phyloP scores from a whole-genome alignment of 202 grass and related monocot genomes.

The Dendrocalamus latiflorus region DNA sequence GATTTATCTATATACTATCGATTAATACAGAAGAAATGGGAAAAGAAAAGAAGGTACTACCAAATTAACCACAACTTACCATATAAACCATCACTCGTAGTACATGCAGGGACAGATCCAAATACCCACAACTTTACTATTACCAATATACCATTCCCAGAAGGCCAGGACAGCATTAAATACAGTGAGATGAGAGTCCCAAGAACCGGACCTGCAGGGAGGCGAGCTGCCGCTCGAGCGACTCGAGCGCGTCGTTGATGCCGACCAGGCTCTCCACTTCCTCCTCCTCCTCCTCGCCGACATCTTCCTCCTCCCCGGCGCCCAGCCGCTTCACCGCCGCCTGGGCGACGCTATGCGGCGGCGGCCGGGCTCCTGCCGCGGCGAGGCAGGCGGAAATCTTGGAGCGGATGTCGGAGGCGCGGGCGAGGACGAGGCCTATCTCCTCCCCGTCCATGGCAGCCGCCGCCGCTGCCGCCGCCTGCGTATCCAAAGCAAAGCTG shows the following conservation, averaged over 20 bases:
- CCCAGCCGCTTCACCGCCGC: neutral
- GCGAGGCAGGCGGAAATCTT: no score
- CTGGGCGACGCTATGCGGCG: no score
- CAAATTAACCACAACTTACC: neutral
- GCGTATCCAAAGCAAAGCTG: constrained; percentile 17
- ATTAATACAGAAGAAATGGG: neutral
- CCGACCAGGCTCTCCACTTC: no score
- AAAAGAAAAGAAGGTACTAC: neutral
- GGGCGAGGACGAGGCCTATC: constrained; percentile 73
- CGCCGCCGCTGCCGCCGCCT: neutral
- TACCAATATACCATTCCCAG: neutral
- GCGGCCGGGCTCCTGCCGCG: no score
- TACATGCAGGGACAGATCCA: neutral
- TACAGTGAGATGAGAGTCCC: neutral
- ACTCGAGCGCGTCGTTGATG: no score
- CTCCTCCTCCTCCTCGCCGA: neutral
- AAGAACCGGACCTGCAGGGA: constrained; percentile 54
- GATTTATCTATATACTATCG: neutral
- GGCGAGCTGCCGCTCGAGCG: constrained; percentile 69
- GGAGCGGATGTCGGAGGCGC: no score
- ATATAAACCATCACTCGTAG: neutral
- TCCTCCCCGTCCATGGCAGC: constrained; percentile 70
- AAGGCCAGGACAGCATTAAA: no score
- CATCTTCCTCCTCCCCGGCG: constrained; percentile 24
- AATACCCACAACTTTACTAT: neutral